Base-by-base conservation (phyloP, 331 rosid species). In the Ulmus americana region DNA sequence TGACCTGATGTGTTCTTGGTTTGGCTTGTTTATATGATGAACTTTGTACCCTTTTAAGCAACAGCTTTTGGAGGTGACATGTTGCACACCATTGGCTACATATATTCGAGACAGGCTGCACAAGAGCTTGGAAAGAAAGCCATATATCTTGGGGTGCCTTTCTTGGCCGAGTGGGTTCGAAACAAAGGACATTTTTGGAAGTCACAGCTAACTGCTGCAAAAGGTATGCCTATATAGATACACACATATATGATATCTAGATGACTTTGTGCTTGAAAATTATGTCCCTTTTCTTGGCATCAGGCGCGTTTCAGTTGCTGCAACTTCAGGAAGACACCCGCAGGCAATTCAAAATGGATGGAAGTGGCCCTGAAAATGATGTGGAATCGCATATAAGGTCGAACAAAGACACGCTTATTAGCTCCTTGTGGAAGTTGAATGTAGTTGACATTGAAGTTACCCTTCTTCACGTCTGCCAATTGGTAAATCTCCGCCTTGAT, bases 91-190 rank as follows among this genome's bases (percentile, higher is more conserved):
- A 83, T 89, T 40, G 95, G 98, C 68, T 82, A 82, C 59, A 55
- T 85, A 77, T 94, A 94, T 74, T 80, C 87, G 6, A 87, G 97
- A 78, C 98, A 89, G 72, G 98, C 98, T 51, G 97, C 91, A 7
- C 91, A 82, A 79, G 95, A 94, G 84, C 88, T 94, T 62, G 98
- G 98, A 59, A 87, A 87, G 76, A 94, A 81, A 69, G 96, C 95
- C 72, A 80, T 87, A 63, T 89, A 72, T 64, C 95, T 94, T 10
- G 95, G 97, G 6, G 86, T 94, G 52, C 98, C 97, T 63, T 94
- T 94, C 79, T 57, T 94, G 72, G 85, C 97, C 14, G 97, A 94
- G 76, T 89, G 97, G 97, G 90, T 90, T 63, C 88, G 97, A 16
- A 84, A 82, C 50, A 94, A 89, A 77, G 95, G 98, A 47, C 97